Evolutionary conservation across 2,329 filamentous ascomycete species (phyloP), one percentile per base, ranked within the genome.

Genomic region (Rhynchosporium secalis): DNA sequence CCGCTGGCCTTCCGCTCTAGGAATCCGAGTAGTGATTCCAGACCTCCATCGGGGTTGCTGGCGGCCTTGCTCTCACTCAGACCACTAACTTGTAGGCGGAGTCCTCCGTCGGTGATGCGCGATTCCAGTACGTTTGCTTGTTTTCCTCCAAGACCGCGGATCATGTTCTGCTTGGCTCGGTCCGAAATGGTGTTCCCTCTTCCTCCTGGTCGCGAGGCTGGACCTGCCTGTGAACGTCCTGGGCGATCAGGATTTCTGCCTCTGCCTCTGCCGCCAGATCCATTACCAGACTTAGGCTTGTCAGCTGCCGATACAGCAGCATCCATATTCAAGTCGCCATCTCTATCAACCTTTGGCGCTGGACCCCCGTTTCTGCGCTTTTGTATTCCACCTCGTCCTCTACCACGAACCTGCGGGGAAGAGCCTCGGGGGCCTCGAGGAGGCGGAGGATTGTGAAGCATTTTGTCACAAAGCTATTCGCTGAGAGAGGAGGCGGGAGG

Each of bases 41-140:
- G 72, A 26, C 89, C 89, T 55, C 88, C 87, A 60, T 89, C 89
- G 36, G 81, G 73, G 67, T 91, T 90, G 33, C 73, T 79, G 10
- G 83, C 80, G 7, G 87, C 88, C 74, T 88, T 91, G 78, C 88
- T 92, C 49, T 83, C 76, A 71, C 83, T 86, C 71, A 91, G 80
- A 31, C 89, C 89, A 66, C 79, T 78, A 28, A 93, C 72, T 58
- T 72, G 75, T 56, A 81, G 65, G n/a, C 64, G 62, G 3, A 63
- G 64, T 31, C 63, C 64, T 47, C 31, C 41, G 69, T 38, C 76
- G 4, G 61, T 63, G n/a, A 69, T 61, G 38, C 66, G 70, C 3
- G 70, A 67, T 45, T 72, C 66, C 40, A 71, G 55, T 20, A 72
- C 61, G 55, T 71, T 72, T 29, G 68, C 72, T 54, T 73, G 67